Evolutionary conservation across 805 yeast species (phyloP), one percentile per base, ranked within the genome.

Genomic region (Schwanniomyces yamadae): DNA sequence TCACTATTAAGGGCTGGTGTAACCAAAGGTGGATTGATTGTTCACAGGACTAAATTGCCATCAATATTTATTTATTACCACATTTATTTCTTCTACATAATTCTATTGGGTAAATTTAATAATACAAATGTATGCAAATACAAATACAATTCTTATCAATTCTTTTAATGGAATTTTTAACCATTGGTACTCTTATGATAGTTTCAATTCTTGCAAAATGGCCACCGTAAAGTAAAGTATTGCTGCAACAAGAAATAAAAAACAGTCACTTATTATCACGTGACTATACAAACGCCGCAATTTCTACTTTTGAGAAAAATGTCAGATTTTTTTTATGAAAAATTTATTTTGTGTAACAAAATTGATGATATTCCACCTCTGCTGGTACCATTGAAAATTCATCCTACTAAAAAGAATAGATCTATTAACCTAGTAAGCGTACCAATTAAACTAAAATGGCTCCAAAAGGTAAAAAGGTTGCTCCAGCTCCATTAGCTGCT

Each of bases 401-500:
- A 15, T 27, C 29, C 5, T 16, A 15, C 17, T 16, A 18, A 27
- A 27, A 15, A n/a, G 16, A 16, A 27, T 12, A 27, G 29, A 16
- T n/a, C n/a, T n/a, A n/a, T n/a, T n/a, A n/a, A n/a, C n/a, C n/a
- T n/a, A 21, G 10, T 16, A 28, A 28, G 15, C 31, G 23, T 18
- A 18, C 31, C 31, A 28, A 28, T 18, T 19, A n/a, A 22, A 28
- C 13, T 18, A 33, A 60, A 28, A 63, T 63, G 69, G 69, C 70
- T 51, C 69, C 70, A 54, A 61, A 59, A 51, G 69, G 68, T 49
- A 82, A 78, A 78, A 89, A 87, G 81, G 95, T 88, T 63, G 97
- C 96, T 63, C 95, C 97, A 79, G 91, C 97, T 70, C 99, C 99
- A 73, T 84, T 89, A 69, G 89, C 96, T 66, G 65, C 86, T 57